These are phyloP conservation scores for Arthroderma sp. DNA, from an alignment of 2,329 filamentous ascomycete genomes.

Conservation along the genomic window DNA sequence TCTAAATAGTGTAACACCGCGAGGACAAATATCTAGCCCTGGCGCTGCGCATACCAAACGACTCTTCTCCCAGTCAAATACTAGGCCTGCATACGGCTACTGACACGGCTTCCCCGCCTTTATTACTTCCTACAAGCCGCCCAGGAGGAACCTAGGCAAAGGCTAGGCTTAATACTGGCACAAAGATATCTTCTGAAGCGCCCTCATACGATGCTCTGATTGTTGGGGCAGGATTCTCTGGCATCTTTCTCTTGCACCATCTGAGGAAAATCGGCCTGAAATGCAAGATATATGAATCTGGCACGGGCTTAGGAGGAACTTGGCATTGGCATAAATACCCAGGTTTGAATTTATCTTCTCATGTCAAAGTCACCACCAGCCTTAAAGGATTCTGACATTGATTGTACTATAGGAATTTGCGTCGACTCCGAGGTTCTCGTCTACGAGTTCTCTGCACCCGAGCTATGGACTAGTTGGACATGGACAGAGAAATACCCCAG, in stretches of 20 bases:
- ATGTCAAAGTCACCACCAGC: not conserved
- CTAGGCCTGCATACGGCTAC: too few species aligned
- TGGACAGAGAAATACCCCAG: conserved; percentile 29
- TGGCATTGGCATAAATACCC: conserved; percentile 50
- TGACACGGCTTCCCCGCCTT: not conserved
- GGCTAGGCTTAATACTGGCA: not conserved
- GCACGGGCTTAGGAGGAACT: conserved; percentile 40
- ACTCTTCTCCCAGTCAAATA: not conserved
- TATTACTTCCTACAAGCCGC: not conserved
- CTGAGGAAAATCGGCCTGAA: conserved; percentile 41
- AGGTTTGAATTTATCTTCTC: conserved; percentile 21
- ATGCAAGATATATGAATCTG: conserved; percentile 42
- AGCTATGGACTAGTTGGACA: conserved; percentile 36
- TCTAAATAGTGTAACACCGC: not conserved
- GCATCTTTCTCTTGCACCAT: conserved; percentile 42
- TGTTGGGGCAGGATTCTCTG: conserved; percentile 26
- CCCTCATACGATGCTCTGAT: conserved; percentile 18
- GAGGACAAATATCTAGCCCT: not conserved
- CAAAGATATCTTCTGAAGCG: not conserved
- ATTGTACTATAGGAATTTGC: conserved; percentile 28
- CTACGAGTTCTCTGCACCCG: conserved; percentile 44
- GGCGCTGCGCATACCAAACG: not conserved
- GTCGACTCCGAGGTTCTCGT: conserved; percentile 45
- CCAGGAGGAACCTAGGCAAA: not conserved
- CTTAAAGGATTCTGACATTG: not conserved